Percentiles rank a stretch among this genome's conserved stretches.
phyloP scores from a whole-genome alignment of 2,329 filamentous ascomycete species.

The Mycosphaerella arachidis region DNA sequence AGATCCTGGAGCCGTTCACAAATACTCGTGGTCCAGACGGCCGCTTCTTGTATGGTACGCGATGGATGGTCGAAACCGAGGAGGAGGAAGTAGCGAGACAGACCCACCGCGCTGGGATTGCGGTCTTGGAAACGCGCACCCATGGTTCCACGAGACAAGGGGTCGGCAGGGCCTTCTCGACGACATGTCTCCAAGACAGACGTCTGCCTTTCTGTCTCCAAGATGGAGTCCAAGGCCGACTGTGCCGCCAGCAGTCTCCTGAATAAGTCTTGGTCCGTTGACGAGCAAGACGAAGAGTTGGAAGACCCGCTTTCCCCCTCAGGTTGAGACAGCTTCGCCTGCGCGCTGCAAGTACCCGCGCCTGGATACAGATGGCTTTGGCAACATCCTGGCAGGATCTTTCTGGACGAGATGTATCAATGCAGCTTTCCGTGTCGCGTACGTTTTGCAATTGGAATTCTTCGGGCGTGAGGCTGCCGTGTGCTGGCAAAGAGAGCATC shows the following conservation, averaged over 20 bases:
- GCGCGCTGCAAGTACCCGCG: constrained; percentile 2
- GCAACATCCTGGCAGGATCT: background rate
- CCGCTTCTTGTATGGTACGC: background rate
- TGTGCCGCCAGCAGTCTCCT: background rate
- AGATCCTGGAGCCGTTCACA: background rate
- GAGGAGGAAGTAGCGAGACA: background rate
- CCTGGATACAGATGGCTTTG: background rate
- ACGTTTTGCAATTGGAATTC: background rate
- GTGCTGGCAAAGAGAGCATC: background rate
- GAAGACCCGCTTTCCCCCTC: background rate
- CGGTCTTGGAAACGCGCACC: background rate
- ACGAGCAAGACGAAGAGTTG: background rate
- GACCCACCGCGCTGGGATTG: background rate
- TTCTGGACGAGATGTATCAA: background rate
- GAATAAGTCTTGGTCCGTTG: background rate
- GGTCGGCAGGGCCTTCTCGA: background rate
- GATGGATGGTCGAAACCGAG: background rate
- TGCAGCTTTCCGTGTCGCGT: background rate
- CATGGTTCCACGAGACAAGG: background rate
- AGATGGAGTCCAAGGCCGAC: background rate
- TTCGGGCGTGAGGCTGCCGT: background rate
- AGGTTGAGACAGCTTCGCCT: background rate
- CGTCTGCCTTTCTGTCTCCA: background rate
- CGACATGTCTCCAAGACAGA: background rate
- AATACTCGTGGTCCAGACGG: background rate